These are phyloP conservation scores for Echeveria elegans DNA, from an alignment of 164 flowering plant species.

Conservation along the genomic window DNA sequence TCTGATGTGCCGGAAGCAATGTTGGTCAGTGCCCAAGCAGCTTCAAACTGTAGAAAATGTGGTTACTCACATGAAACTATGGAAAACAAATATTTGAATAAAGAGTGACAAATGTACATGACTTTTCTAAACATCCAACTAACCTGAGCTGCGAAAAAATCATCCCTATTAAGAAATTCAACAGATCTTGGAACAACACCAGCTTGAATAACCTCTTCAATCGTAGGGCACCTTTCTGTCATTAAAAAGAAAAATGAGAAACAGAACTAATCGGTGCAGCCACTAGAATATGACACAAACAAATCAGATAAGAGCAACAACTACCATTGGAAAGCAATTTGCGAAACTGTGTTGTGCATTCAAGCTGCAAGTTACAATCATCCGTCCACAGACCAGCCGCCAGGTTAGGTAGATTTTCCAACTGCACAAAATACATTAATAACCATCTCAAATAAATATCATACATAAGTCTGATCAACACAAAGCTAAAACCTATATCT, in stretches of 20 bases:
- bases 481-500: not conserved
- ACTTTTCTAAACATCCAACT: not conserved
- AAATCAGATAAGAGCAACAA: not conserved
- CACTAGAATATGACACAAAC: not conserved
- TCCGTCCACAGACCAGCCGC: conserved; percentile 36
- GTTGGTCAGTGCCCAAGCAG: conserved; percentile 92
- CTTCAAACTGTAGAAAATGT: conserved; percentile 53
- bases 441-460: not conserved
- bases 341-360: conserved; percentile 40
- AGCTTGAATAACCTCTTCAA: conserved; percentile 7
- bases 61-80: not conserved
- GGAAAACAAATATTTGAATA: not conserved
- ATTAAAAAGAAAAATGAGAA: not conserved
- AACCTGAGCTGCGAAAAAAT: conserved; percentile 7
- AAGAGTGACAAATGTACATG: not conserved
- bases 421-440: conserved; percentile 17
- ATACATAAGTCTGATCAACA: no score
- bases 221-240: conserved; percentile 7
- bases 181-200: conserved; percentile 7
- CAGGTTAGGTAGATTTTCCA: conserved; percentile 43
- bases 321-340: conserved; percentile 47
- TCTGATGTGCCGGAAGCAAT: conserved; percentile 89
- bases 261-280: not conserved
- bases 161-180: conserved; percentile 2
- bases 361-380: conserved; percentile 32